phyloP scores from a whole-genome alignment of 495 filamentous ascomycete species.

The Rhizodiscina lignyota region DNA sequence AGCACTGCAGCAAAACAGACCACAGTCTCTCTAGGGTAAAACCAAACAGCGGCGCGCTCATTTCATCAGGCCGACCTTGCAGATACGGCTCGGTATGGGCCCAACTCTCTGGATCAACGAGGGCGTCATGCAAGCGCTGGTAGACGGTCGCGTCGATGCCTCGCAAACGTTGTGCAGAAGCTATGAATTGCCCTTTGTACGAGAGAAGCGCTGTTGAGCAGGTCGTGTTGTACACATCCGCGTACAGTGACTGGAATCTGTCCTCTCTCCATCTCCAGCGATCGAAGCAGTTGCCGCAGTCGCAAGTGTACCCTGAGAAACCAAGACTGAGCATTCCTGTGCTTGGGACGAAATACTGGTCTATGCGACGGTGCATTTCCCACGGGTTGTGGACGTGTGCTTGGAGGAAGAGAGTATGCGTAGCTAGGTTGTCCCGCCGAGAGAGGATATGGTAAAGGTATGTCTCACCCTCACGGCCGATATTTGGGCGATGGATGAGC shows the following conservation, averaged over 20 bases:
- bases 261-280: constrained; percentile 20
- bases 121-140: constrained; percentile 12
- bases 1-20: constrained; percentile 25
- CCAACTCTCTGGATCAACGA: constrained; percentile 20
- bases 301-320: constrained; percentile 17
- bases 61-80: constrained; percentile 16
- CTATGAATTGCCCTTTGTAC: constrained; percentile 30
- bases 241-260: constrained; percentile 14
- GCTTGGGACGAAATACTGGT: constrained; percentile 18
- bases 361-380: constrained; percentile 20
- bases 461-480: constrained; percentile 29
- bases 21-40: constrained; percentile 28
- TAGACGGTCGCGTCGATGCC: constrained; percentile 19
- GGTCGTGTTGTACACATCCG: constrained; percentile 1
- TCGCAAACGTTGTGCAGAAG: constrained; percentile 22
- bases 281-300: constrained; percentile 21
- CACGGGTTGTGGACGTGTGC: constrained; percentile 23
- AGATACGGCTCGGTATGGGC: constrained; percentile 14
- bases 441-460: constrained; percentile 28
- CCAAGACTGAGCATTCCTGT: constrained; percentile 28
- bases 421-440: constrained; percentile 26
- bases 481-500: too few relatives aligned
- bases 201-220: constrained; percentile 15
- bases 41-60: constrained; percentile 24
- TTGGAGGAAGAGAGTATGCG: constrained; percentile 30